Evolutionary conservation across 768 basidiomycete genomes (phyloP).

Genomic region (Hypsizygus marmoreus): DNA sequence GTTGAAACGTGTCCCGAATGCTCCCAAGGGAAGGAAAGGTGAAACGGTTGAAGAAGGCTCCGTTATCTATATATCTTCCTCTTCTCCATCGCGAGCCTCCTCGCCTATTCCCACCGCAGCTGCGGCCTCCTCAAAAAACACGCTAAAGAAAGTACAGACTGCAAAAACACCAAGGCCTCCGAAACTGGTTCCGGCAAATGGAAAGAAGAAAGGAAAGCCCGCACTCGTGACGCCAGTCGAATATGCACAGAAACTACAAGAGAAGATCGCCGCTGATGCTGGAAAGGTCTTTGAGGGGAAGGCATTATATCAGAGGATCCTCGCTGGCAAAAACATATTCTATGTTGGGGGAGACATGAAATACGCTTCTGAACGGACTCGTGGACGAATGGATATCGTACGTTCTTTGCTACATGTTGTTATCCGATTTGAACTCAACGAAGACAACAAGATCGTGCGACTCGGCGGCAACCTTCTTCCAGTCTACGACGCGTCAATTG

Average conservation of each 20-base stretch:
- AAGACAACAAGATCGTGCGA: conserved; percentile 54
- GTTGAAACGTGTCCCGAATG: conserved; percentile 23
- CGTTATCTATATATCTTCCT: conserved; percentile 32
- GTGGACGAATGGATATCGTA: conserved; percentile 62
- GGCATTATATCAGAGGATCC: conserved; percentile 29
- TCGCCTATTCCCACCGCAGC: conserved; percentile 22
- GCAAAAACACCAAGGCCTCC: conserved; percentile 1
- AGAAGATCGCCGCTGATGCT: conserved; percentile 22
- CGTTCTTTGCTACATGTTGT: conserved; percentile 27
- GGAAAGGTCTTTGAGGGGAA: conserved; percentile 19
- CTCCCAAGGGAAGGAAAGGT: conserved; percentile 10
- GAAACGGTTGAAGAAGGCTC: conserved; percentile 27
- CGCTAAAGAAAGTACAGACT: background rate
- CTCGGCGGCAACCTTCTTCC: conserved; percentile 65
- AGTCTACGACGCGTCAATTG: conserved; percentile 51
- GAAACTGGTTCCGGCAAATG: too few relatives aligned
- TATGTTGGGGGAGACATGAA: conserved; percentile 61
- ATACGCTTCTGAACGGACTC: conserved; percentile 51
- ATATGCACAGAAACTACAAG: conserved; percentile 52
- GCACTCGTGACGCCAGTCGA: conserved; percentile 48
- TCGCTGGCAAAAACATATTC: conserved; percentile 57
- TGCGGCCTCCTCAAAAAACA: conserved; percentile 8
- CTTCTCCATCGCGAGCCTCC: conserved; percentile 31
- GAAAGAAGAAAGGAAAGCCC: conserved; percentile 41
- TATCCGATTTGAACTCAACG: too few relatives aligned